Evolutionary conservation across 2,329 filamentous ascomycete genomes (phyloP), one percentile per base, ranked within the genome.

Genomic region (Aureobasidium sp.): DNA sequence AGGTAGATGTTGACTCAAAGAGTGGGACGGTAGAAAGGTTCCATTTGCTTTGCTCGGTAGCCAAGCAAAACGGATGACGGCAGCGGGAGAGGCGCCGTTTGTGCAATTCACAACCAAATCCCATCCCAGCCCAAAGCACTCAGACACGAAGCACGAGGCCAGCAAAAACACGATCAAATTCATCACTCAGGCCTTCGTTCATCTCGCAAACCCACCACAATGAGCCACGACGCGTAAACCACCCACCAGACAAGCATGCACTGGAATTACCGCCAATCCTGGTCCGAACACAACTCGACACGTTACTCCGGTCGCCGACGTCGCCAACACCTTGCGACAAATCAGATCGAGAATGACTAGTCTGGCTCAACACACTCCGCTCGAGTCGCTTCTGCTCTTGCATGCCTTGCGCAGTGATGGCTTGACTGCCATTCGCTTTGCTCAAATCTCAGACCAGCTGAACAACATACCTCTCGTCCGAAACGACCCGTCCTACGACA

Each of bases 351-450:
- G 79, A 74, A 85, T 85, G 82, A 81, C 79, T 77, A 79, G 79
- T 74, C 72, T 80, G 50, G 63, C 63, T 52, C 55, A 65, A 75
- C 92, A 94, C 77, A 93, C 90, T 72, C 84, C 87, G 69, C 88
- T 95, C 79, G 92, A 96, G 82, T 89, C 87, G 71, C 82, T 95
- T 65, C 84, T 94, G 67, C 83, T 96, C 71, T 93, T 94, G 78
- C 90, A 93, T 76, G 87, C 87, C 65, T 82, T 95, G 66, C 82
- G 86, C 67, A 79, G 80, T 68, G 82, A 89, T 74, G 88, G 88
- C 71, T 79, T 86, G 67, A 82, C 85, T 67, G 78, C 84, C 59
- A 64, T 72, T 60, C 85, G 83, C 72, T 94, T 95, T 77, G 77
- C 78, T 70, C 82, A 81, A 68, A 89, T 94, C 66, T 92, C 91